Evolutionary conservation across 202 grass and related monocot species (phyloP).

Genomic region (Setaria viridis): DNA sequence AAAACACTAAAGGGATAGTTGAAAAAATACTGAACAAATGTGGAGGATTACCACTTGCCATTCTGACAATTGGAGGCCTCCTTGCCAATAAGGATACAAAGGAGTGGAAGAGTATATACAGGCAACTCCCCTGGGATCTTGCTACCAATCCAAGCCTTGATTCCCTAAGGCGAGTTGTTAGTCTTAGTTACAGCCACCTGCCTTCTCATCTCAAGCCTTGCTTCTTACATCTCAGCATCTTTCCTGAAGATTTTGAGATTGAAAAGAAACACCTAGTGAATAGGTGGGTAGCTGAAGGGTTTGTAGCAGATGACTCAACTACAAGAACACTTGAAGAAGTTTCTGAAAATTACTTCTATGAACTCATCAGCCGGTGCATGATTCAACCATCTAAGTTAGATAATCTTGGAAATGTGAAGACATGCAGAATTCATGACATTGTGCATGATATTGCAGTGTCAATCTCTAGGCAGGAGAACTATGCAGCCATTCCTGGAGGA

Average conservation of each 20-base stretch:
- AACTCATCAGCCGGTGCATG: slow-evolving; percentile 30
- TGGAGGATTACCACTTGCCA: slow-evolving; percentile 29
- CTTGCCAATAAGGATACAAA: slow-evolving; percentile 2
- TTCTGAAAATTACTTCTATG: slow-evolving; percentile 7
- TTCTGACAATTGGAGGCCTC: slow-evolving; percentile 19
- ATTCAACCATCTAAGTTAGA: slow-evolving; percentile 25
- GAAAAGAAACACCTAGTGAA: background rate
- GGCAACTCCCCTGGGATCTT: slow-evolving; percentile 14
- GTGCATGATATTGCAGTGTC: slow-evolving; percentile 41
- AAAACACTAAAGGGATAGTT: background rate
- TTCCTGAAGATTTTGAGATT: slow-evolving; percentile 42
- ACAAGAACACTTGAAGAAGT: background rate
- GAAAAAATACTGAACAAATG: background rate
- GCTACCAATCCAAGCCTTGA: slow-evolving; percentile 30
- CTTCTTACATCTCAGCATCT: slow-evolving; percentile 43
- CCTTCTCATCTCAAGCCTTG: slow-evolving; percentile 48
- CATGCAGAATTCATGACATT: slow-evolving; percentile 29
- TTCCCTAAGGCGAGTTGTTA: slow-evolving; percentile 22
- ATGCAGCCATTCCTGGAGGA: background rate
- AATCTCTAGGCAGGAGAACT: slow-evolving; percentile 47
- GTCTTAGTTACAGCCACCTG: slow-evolving; percentile 39
- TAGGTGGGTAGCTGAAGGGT: slow-evolving; percentile 37
- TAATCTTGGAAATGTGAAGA: background rate
- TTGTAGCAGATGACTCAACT: background rate
- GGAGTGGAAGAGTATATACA: slow-evolving; percentile 23